Evolutionary conservation across 75 land plant genomes (phyloP).

Genomic region (Picea glauca): DNA sequence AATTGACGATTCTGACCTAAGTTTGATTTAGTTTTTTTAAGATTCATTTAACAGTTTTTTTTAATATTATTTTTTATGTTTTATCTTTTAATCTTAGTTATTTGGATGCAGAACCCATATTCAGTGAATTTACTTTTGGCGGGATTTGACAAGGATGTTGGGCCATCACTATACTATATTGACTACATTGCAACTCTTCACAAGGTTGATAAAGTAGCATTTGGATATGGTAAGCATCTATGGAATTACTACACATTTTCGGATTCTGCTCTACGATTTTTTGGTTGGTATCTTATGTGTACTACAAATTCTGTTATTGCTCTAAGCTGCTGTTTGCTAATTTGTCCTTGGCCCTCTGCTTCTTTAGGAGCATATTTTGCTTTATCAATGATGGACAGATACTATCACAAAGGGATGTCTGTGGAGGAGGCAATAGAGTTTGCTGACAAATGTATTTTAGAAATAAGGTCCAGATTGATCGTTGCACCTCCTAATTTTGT

Average conservation of each 20-base stretch:
- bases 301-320: too few relatives aligned
- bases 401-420: conserved; percentile 70
- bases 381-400: conserved; percentile 83
- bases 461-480: conserved; percentile 77
- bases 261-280: not conserved
- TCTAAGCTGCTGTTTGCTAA: not conserved
- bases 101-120: conserved; percentile 67
- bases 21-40: too few relatives aligned
- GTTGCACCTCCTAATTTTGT: conserved; percentile 90
- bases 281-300: not conserved
- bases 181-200: conserved; percentile 94
- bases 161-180: conserved; percentile 83
- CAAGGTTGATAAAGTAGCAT: conserved; percentile 88
- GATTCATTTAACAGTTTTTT: too few relatives aligned
- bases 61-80: too few relatives aligned
- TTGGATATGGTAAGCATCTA: conserved; percentile 69
- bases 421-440: conserved; percentile 78
- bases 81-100: too few relatives aligned
- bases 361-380: conserved; percentile 67
- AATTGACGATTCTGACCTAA: too few relatives aligned
- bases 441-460: conserved; percentile 74
- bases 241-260: conserved; percentile 3
- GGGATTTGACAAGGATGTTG: conserved; percentile 85
- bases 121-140: conserved; percentile 79
- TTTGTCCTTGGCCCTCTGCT: not conserved